A percentile compares a stretch with the other conserved stretches of the same genome.
These are phyloP conservation scores for Citrus maxima DNA, from an alignment of 345 rosid genomes.

Conservation along the genomic window DNA sequence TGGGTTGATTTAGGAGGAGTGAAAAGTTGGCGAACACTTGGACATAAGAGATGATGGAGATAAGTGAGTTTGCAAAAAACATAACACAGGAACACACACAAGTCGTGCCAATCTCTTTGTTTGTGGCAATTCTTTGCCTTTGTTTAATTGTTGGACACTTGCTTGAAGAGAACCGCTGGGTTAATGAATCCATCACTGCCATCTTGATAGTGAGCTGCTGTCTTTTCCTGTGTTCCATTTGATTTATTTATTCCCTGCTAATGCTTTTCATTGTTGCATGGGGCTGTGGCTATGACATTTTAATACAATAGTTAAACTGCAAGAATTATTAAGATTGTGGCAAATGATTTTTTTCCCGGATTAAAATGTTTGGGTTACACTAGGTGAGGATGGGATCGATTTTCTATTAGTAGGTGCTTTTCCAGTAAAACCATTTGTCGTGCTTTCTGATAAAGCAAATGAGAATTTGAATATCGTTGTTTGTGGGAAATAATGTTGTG, in stretches of 20 bases:
- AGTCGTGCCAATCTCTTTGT: constrained; percentile 73
- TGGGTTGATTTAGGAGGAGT: too few relatives aligned
- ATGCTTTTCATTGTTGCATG: background rate
- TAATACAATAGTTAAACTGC: too few relatives aligned
- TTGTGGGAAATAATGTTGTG: background rate
- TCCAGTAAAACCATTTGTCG: too few relatives aligned
- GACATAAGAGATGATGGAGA: background rate
- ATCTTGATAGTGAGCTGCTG: constrained; percentile 52
- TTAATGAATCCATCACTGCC: constrained; percentile 90
- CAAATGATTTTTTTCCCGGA: background rate
- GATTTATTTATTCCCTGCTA: background rate
- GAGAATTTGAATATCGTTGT: background rate
- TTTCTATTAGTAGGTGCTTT: too few relatives aligned
- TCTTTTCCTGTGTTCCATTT: background rate
- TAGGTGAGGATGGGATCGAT: too few relatives aligned
- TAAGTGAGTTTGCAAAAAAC: constrained; percentile 7
- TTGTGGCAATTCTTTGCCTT: constrained; percentile 73
- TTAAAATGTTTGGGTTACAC: background rate
- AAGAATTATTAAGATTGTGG: background rate
- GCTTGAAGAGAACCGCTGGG: constrained; percentile 86
- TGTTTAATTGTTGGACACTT: constrained; percentile 80
- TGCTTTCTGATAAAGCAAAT: too few relatives aligned
- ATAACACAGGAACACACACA: constrained; percentile 35
- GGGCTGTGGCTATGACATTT: background rate
- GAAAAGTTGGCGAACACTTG: background rate